Conservation (phyloP, 2,329 filamentous ascomycete genomes). For the Aspergillus fijiensis region DNA sequence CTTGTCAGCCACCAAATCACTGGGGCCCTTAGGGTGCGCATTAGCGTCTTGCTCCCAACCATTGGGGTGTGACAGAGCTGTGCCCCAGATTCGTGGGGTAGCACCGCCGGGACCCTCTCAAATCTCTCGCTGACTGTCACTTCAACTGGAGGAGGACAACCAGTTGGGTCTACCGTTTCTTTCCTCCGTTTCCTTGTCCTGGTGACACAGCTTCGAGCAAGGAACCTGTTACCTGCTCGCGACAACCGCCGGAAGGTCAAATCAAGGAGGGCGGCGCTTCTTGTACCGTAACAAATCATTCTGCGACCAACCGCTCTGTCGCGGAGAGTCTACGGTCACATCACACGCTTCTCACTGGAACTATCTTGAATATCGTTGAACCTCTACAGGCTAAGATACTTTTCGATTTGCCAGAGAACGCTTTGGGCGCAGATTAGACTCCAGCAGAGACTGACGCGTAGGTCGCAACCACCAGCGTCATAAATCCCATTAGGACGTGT, state of each 20-base stretch:
- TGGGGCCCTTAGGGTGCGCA: background rate
- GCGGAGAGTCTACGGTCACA: background rate
- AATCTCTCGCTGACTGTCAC: background rate
- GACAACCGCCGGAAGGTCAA: background rate
- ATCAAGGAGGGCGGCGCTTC: background rate
- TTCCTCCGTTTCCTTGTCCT: background rate
- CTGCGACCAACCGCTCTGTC: background rate
- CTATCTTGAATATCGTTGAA: background rate
- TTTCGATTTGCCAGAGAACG: background rate
- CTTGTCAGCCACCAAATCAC: conserved; percentile 3
- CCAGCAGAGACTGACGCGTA: background rate
- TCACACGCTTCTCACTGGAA: background rate
- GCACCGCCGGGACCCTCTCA: background rate
- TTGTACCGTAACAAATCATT: background rate
- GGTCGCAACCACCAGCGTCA: background rate
- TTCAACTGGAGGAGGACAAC: background rate
- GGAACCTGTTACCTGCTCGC: background rate
- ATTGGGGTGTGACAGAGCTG: background rate
- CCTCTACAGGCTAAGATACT: background rate
- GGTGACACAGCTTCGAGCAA: background rate
- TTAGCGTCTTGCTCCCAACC: conserved; percentile 3
- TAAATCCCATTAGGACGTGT: background rate
- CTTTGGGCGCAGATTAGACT: background rate
- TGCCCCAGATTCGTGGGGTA: conserved; percentile 5
- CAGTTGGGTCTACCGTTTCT: background rate